These are phyloP conservation scores for Marasmius oreades DNA, from an alignment of 1,284 basidiomycete species.

Conservation along the genomic window DNA sequence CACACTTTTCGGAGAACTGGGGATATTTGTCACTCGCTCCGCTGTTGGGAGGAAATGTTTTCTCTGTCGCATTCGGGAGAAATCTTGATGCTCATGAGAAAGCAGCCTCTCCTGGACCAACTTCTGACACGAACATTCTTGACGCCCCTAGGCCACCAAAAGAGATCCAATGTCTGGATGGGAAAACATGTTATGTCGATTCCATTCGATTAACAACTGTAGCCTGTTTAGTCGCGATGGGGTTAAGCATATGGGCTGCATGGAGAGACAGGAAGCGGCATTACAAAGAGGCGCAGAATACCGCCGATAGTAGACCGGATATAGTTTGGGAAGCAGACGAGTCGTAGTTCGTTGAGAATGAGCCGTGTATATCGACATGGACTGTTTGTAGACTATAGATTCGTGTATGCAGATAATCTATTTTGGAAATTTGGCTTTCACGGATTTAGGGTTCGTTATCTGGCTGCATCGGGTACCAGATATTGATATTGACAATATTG, in stretches of 20 bases:
- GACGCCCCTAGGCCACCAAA: neutral
- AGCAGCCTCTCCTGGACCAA: neutral
- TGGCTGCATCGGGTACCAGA: too few relatives aligned
- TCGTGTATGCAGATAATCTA: too few relatives aligned
- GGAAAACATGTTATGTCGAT: slow-evolving; percentile 49
- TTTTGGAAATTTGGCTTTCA: too few relatives aligned
- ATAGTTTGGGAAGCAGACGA: slow-evolving; percentile 10
- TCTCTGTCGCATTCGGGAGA: slow-evolving; percentile 80
- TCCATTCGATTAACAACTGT: slow-evolving; percentile 47
- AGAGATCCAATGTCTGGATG: slow-evolving; percentile 40
- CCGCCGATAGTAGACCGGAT: neutral
- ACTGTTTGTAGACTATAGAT: neutral
- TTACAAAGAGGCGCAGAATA: neutral
- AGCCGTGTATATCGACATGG: neutral
- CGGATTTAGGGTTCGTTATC: too few relatives aligned
- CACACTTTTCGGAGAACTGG: slow-evolving; percentile 82
- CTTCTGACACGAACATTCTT: neutral
- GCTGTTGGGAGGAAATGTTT: slow-evolving; percentile 78
- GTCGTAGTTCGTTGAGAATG: neutral
- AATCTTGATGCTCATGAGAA: slow-evolving; percentile 71
- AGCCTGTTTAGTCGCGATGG: slow-evolving; percentile 44
- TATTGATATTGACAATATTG: too few relatives aligned
- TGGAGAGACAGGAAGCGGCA: slow-evolving; percentile 40
- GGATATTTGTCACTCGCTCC: slow-evolving; percentile 78
- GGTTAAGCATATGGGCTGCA: slow-evolving; percentile 44